Base-by-base conservation (phyloP, 2,329 filamentous ascomycete genomes). In the Colletotrichum tropicicola region DNA sequence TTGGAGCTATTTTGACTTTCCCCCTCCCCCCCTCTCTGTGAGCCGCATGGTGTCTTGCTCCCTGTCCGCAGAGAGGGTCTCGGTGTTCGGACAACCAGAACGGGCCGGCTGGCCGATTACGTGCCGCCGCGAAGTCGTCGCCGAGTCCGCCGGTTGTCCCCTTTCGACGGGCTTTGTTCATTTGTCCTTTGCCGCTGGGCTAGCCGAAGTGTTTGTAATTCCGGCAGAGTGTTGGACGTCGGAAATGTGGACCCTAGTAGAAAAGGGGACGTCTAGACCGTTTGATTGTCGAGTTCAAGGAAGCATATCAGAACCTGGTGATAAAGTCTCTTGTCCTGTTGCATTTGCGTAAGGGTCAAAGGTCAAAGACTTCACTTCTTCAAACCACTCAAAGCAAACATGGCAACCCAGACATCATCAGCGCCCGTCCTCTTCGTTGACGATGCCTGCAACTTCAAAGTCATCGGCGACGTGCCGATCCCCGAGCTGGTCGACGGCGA, bases 371-470 rank as follows among this genome's bases (percentile, higher is more conserved):
- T 15, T 35, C 30, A 35, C 5, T 15, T 35, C 30, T 3, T 10
- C 9, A 9, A 35, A 35, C 30, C 1, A 35, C 15, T 7, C 30
- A 9, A 17, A 7, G 6, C 39, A 19, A 43, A 15, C 39, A 43
- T 43, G 39, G 5, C 39, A 10, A 10, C 10, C 12, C 9, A 25
- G 17, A 30, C 10, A 19, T 27, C 61, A n/a, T 28, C 43, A 4
- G 43, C 49, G 15, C 43, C 57, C 1, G 61, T 57, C n/a, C 37
- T 65, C 9, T 65, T 44, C 21, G 43, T 55, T 35, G 57, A 65
- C 37, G 15, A 62, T 12, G 57, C 55, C 37, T 25, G 35, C 44
- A 56, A 39, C 6, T 49, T 56, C 35, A 49, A 43, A 37, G 51
- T 61, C 43, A 51, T 65, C 23, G 49, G 30, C 27, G 8, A 48